Conservation (phyloP, 75 land plant species). For the Picea sitchensis region DNA sequence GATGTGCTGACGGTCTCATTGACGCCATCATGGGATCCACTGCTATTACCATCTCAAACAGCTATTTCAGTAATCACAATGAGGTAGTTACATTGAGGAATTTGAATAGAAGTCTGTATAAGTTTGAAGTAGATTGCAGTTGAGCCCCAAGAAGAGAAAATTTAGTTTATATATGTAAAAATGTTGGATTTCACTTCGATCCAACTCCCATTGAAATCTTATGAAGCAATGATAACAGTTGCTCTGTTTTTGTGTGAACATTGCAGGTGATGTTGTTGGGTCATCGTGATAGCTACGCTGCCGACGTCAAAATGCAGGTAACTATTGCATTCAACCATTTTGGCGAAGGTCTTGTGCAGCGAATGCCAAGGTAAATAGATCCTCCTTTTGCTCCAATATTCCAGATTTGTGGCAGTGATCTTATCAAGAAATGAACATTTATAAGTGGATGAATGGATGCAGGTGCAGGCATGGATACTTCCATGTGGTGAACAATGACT, state of each 20-base stretch:
- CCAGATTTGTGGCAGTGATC: not conserved
- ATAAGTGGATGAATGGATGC: not conserved
- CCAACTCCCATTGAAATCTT: not conserved
- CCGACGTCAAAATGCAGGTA: slow-evolving; percentile 26
- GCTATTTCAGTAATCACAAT: slow-evolving; percentile 21
- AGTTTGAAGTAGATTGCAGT: not conserved
- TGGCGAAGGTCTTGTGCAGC: slow-evolving; percentile 28
- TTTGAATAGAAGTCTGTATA: not conserved
- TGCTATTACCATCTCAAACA: slow-evolving; percentile 22
- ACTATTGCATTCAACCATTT: slow-evolving; percentile 36
- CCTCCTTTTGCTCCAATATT: not conserved
- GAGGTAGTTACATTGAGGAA: slow-evolving; percentile 47
- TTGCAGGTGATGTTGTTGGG: slow-evolving; percentile 16
- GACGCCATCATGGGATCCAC: slow-evolving; percentile 25
- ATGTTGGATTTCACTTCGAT: not conserved
- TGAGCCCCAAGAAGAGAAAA: not conserved
- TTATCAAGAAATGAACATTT: too few relatives aligned
- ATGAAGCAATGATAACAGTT: not conserved
- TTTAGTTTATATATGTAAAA: slow-evolving; percentile 24
- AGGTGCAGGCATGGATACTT: slow-evolving; percentile 33
- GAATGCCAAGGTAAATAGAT: slow-evolving; percentile 35
- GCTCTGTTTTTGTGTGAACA: slow-evolving; percentile 12
- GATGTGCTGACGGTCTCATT: slow-evolving; percentile 15
- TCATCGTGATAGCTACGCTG: not conserved
- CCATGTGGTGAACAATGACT: slow-evolving; percentile 41